Evolutionary conservation across 257 asterid genomes (phyloP).

Genomic region (Ocimum tenuiflorum): DNA sequence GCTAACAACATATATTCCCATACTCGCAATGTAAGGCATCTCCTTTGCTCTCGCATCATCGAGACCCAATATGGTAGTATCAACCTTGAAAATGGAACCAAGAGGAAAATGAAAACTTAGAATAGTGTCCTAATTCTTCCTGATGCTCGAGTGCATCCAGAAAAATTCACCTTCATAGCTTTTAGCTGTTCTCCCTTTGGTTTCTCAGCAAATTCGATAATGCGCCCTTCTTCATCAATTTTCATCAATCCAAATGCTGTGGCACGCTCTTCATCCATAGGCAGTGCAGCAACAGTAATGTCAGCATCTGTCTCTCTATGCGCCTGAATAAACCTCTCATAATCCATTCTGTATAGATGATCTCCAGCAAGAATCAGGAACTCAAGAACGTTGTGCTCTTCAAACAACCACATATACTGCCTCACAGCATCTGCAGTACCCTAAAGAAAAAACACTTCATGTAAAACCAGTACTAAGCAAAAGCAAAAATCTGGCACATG

Average conservation of each 20-base stretch:
- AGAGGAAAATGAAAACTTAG: constrained; percentile 13
- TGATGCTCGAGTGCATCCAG: background rate
- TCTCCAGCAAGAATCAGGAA: constrained; percentile 90
- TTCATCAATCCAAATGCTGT: constrained; percentile 93
- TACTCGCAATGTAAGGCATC: constrained; percentile 94
- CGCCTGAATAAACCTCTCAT: constrained; percentile 89
- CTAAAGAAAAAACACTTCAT: constrained; percentile 29
- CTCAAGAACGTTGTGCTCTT: constrained; percentile 83
- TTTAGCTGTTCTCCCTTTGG: constrained; percentile 86
- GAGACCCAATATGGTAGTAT: constrained; percentile 87
- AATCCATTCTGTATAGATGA: constrained; percentile 91
- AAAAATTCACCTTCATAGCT: constrained; percentile 61
- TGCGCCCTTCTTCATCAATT: constrained; percentile 96
- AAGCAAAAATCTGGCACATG: background rate
- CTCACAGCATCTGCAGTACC: constrained; percentile 99
- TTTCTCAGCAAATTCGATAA: constrained; percentile 82
- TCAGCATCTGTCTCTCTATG: constrained; percentile 99
- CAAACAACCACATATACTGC: constrained; percentile 86
- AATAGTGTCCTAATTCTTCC: background rate
- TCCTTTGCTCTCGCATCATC: constrained; percentile 88
- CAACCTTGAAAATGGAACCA: constrained; percentile 47
- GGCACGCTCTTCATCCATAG: constrained; percentile 96
- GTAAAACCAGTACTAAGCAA: background rate
- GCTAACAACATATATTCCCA: constrained; percentile 95
- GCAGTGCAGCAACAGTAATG: constrained; percentile 92